Percentiles rank a stretch among this genome's conserved stretches.
These are phyloP conservation scores for Pseudogymnoascus sp. DNA, from an alignment of 2,329 filamentous ascomycete genomes.

Conservation along the genomic window DNA sequence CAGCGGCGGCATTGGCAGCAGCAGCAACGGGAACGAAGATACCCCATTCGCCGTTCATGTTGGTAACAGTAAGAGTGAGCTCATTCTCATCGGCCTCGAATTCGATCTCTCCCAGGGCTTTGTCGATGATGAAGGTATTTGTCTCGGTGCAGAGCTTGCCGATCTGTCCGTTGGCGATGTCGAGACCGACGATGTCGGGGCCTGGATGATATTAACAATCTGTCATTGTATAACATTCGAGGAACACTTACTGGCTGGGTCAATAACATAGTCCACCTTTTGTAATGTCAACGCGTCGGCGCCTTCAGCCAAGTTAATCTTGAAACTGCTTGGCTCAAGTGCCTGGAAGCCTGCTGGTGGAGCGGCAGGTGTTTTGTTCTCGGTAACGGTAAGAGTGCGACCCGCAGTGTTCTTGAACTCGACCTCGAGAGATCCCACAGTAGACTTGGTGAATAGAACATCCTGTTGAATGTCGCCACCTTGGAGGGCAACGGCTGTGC, in stretches of 20 bases:
- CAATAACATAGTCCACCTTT: conserved; percentile 37
- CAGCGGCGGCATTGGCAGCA: not conserved
- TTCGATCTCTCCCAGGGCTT: conserved; percentile 33
- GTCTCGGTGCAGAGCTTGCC: conserved; percentile 32
- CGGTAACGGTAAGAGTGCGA: conserved; percentile 32
- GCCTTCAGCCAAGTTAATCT: conserved; percentile 30
- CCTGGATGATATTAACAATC: conserved; percentile 18
- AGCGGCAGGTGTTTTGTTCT: conserved; percentile 31
- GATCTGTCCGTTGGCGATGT: conserved; percentile 32
- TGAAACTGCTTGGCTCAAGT: conserved; percentile 33
- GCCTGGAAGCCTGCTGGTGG: conserved; percentile 32
- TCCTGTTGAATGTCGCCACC: conserved; percentile 32
- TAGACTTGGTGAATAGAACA: conserved; percentile 25
- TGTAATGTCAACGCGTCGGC: conserved; percentile 28
- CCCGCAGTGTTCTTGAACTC: conserved; percentile 33
- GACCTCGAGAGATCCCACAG: conserved; percentile 33
- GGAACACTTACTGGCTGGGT: conserved; percentile 28
- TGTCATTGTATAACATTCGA: no score
- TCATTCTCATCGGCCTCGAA: conserved; percentile 38
- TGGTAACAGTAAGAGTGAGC: conserved; percentile 18
- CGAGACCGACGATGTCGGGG: conserved; percentile 21
- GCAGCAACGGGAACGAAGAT: not conserved
- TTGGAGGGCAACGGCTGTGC: conserved; percentile 24
- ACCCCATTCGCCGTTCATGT: conserved; percentile 21
- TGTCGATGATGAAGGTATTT: conserved; percentile 32